Evolutionary conservation across 306 rosid genomes (phyloP).

Genomic region (Herpetospermum pedunculosum): DNA sequence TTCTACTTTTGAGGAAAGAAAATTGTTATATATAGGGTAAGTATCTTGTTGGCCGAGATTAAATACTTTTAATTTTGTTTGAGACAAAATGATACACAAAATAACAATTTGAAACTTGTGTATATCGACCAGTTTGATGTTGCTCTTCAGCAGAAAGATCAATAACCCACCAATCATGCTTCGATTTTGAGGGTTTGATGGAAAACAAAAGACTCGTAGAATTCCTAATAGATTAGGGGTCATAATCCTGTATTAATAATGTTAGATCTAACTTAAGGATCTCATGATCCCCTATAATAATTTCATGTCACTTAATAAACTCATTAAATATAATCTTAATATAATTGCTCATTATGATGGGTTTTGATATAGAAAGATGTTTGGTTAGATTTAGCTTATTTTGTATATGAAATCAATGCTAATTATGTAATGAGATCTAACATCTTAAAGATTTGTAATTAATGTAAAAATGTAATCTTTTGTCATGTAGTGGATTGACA

Average conservation of each 20-base stretch:
- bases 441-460: neutral
- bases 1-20: neutral
- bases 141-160: neutral
- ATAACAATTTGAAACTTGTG: too few relatives aligned
- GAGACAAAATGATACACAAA: too few relatives aligned
- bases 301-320: neutral
- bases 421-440: neutral
- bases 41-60: too few relatives aligned
- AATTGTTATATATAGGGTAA: too few relatives aligned
- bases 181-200: too few relatives aligned
- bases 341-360: neutral
- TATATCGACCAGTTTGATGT: too few relatives aligned
- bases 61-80: too few relatives aligned
- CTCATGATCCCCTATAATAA: neutral
- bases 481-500: neutral
- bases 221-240: too few relatives aligned
- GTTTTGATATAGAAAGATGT: neutral
- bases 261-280: neutral
- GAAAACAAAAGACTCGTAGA: too few relatives aligned
- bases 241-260: neutral
- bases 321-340: neutral
- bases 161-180: too few relatives aligned
- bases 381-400: neutral
- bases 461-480: neutral
- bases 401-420: neutral